Evolutionary conservation across 495 filamentous ascomycete genomes (phyloP).

Genomic region (Penicillium bovifimosum): DNA sequence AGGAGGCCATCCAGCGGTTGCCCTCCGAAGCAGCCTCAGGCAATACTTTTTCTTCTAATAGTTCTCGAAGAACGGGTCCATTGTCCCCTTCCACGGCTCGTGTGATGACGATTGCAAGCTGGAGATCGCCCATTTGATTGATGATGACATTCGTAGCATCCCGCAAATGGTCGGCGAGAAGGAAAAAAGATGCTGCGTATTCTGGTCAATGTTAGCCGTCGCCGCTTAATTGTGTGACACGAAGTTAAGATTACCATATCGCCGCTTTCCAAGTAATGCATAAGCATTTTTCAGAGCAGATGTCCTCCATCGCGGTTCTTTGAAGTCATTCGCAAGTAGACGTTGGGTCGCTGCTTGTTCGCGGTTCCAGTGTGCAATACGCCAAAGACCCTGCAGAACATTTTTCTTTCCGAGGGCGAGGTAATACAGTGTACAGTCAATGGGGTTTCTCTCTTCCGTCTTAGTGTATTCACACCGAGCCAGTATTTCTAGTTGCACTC

Average conservation of each 20-base stretch:
- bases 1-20: conserved; percentile 90
- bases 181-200: conserved; percentile 94
- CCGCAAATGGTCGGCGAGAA: conserved; percentile 77
- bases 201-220: conserved; percentile 42
- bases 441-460: conserved; percentile 79
- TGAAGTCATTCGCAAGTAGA: conserved; percentile 82
- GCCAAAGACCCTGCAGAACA: conserved; percentile 87
- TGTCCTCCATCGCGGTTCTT: conserved; percentile 78
- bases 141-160: conserved; percentile 83
- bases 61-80: conserved; percentile 63
- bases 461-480: conserved; percentile 92
- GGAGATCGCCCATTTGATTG: conserved; percentile 77
- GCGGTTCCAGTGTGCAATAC: conserved; percentile 86
- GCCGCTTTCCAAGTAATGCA: conserved; percentile 83
- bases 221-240: background rate
- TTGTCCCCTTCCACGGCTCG: conserved; percentile 85
- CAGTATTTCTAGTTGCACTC: conserved; percentile 76
- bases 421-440: conserved; percentile 92
- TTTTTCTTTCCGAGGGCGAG: conserved; percentile 88
- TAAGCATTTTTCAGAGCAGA: conserved; percentile 95
- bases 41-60: conserved; percentile 77
- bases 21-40: conserved; percentile 71
- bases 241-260: conserved; percentile 59
- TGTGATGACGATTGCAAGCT: conserved; percentile 86
- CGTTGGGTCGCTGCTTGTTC: conserved; percentile 75